Conservation (phyloP, 495 filamentous ascomycete genomes). For the Hypoxylon subgilvum region DNA sequence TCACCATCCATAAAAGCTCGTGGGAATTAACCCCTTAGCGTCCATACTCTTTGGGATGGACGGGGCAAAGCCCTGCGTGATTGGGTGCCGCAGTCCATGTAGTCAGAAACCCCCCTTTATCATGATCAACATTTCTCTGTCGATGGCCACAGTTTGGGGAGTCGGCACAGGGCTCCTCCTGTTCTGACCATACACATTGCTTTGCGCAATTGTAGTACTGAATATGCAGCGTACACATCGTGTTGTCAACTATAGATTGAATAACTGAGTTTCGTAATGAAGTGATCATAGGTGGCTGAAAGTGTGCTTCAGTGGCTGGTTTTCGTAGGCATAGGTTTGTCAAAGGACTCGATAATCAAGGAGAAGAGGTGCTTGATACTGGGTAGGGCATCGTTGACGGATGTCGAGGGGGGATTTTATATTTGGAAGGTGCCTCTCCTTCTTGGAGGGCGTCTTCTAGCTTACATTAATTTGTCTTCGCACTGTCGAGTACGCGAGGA, state of each 20-base stretch:
- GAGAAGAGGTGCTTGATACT: neutral
- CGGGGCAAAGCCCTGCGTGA: slow-evolving; percentile 5
- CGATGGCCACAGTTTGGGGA: neutral
- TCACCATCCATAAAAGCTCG: neutral
- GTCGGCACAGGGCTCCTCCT: neutral
- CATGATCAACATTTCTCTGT: neutral
- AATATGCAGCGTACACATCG: neutral
- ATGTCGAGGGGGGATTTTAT: neutral
- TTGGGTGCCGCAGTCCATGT: neutral
- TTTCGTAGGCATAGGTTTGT: too few species aligned
- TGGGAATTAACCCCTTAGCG: neutral
- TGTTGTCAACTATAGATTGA: too few species aligned
- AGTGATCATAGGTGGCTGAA: too few species aligned
- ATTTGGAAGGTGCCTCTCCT: too few species aligned
- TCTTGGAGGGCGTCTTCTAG: too few species aligned
- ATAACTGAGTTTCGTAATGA: too few species aligned
- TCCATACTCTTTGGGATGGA: slow-evolving; percentile 6
- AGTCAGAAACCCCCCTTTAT: neutral
- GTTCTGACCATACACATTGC: neutral
- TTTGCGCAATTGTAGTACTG: slow-evolving; percentile 3
- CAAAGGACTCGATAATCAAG: too few species aligned
- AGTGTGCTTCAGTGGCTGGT: too few species aligned
- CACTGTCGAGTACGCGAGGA: too few species aligned
- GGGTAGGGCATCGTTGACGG: neutral
- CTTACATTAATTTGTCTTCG: too few species aligned